A percentile compares a stretch with the other conserved stretches of the same genome.
These are phyloP conservation scores for Hymenochaete sp. DNA, from an alignment of 1,284 basidiomycete species.

Conservation along the genomic window DNA sequence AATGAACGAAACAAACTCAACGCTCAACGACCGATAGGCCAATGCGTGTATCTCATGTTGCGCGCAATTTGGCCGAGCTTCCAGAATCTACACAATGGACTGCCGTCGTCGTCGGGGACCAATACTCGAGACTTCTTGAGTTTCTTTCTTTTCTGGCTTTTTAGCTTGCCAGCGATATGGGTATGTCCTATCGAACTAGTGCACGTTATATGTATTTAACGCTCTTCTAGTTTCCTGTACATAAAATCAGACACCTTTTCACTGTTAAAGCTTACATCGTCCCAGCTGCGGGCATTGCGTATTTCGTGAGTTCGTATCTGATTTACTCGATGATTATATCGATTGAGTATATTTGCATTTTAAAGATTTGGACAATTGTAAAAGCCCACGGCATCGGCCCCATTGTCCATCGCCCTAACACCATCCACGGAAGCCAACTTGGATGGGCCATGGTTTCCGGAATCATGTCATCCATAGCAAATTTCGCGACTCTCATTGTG, in stretches of 20 bases:
- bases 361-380: conserved; percentile 58
- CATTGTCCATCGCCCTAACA: conserved; percentile 62
- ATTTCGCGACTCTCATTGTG: conserved; percentile 70
- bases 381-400: conserved; percentile 76
- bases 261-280: conserved; percentile 70
- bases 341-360: not conserved
- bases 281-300: conserved; percentile 64
- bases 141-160: conserved; percentile 84
- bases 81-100: conserved; percentile 36
- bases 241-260: conserved; percentile 65
- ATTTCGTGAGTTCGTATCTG: conserved; percentile 43
- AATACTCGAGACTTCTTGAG: conserved; percentile 65
- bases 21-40: conserved; percentile 24
- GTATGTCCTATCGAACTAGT: conserved; percentile 28
- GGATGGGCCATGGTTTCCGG: conserved; percentile 76
- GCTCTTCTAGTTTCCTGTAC: conserved; percentile 19
- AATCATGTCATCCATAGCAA: conserved; percentile 73
- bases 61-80: conserved; percentile 14
- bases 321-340: conserved; percentile 18
- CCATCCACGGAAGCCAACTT: conserved; percentile 59
- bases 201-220: not conserved
- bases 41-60: conserved; percentile 32
- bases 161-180: conserved; percentile 73
- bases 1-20: not conserved
- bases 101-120: conserved; percentile 64